Percentiles rank a stretch among this genome's conserved stretches.
phyloP scores from a whole-genome alignment of 2,329 filamentous ascomycete genomes.

The Claviceps citrina region DNA sequence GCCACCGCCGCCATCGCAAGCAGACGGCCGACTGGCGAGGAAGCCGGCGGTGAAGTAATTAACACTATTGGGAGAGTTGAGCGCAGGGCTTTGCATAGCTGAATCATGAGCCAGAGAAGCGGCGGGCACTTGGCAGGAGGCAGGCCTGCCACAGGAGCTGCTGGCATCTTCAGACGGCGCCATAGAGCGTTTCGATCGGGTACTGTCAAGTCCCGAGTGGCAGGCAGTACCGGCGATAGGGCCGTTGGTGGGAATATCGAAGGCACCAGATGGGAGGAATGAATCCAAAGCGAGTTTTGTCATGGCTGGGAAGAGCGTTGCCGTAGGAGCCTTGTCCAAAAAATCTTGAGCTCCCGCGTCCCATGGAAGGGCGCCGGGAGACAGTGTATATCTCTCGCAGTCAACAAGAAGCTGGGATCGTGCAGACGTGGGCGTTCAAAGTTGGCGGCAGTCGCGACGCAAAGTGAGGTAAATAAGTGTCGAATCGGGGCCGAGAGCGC shows the following conservation, averaged over 20 bases:
- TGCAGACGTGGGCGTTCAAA: not conserved
- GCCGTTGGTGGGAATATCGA: conserved; percentile 15
- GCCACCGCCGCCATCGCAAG: not conserved
- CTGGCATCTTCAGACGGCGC: not conserved
- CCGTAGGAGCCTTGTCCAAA: not conserved
- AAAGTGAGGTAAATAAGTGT: not conserved
- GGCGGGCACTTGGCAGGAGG: not conserved
- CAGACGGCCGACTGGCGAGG: not conserved
- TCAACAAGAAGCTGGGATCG: not conserved
- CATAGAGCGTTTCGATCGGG: not conserved
- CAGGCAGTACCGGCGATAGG: conserved; percentile 7
- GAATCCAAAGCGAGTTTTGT: conserved; percentile 26
- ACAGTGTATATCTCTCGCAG: not conserved
- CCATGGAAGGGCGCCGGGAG: conserved; percentile 1
- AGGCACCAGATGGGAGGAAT: conserved; percentile 25
- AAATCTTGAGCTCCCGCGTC: conserved; percentile 2
- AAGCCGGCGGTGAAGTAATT: not conserved
- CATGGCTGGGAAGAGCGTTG: conserved; percentile 14
- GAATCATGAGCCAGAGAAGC: not conserved
- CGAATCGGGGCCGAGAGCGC: conserved; percentile 1
- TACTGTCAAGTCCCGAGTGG: conserved; percentile 4
- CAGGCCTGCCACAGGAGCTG: not conserved
- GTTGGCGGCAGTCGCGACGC: not conserved
- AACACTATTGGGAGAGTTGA: not conserved
- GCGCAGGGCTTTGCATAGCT: conserved; percentile 1